phyloP scores from a whole-genome alignment of 352 stramenopile genomes.

The Pythium phragmitis region DNA sequence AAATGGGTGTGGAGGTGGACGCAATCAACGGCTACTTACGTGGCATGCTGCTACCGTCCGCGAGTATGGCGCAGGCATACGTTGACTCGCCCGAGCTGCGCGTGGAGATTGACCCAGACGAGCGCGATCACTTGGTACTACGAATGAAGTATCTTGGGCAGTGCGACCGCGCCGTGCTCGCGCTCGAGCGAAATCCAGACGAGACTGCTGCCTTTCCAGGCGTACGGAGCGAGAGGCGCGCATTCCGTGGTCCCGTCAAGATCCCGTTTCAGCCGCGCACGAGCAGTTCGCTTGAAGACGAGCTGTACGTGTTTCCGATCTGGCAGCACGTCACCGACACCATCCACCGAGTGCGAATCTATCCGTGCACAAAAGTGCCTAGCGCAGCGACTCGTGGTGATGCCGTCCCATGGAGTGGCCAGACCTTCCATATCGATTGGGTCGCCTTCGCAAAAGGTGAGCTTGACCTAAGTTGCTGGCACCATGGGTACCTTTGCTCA shows the following conservation, averaged over 20 bases:
- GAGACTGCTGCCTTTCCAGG: slow-evolving; percentile 37
- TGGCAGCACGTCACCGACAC: slow-evolving; percentile 57
- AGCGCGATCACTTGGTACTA: slow-evolving; percentile 54
- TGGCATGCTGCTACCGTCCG: slow-evolving; percentile 42
- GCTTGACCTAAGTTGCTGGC: neutral
- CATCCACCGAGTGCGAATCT: slow-evolving; percentile 59
- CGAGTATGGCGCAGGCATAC: slow-evolving; percentile 36
- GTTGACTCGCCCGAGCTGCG: slow-evolving; percentile 62
- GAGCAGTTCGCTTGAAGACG: slow-evolving; percentile 28
- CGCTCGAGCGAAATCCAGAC: slow-evolving; percentile 41
- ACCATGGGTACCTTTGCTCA: neutral
- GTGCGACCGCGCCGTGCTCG: slow-evolving; percentile 56
- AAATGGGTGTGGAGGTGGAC: slow-evolving; percentile 68
- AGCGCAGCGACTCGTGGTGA: slow-evolving; percentile 4
- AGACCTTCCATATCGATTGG: slow-evolving; percentile 75
- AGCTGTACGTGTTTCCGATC: slow-evolving; percentile 66
- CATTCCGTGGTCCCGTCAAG: slow-evolving; percentile 44
- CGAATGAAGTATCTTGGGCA: slow-evolving; percentile 61
- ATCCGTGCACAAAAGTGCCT: slow-evolving; percentile 42
- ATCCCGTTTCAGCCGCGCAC: slow-evolving; percentile 53
- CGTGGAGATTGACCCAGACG: slow-evolving; percentile 45
- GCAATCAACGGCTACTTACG: slow-evolving; percentile 41
- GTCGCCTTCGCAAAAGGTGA: slow-evolving; percentile 62
- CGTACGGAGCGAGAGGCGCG: slow-evolving; percentile 25
- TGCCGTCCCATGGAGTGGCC: slow-evolving; percentile 31